Base-by-base conservation (phyloP, 2,329 filamentous ascomycete genomes). In the Coniochaeta prunicola region DNA sequence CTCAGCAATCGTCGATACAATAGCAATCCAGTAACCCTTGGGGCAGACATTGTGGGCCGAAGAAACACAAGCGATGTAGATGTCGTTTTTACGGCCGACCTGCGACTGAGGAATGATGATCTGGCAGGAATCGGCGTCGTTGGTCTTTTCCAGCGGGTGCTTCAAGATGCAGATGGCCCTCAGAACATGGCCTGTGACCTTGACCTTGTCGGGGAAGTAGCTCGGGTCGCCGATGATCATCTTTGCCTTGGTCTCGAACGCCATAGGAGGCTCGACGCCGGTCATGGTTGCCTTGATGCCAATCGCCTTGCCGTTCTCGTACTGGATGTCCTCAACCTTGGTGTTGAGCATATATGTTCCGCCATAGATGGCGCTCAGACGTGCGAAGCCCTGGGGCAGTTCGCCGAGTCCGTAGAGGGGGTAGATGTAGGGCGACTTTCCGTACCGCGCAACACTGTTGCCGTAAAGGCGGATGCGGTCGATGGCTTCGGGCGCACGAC, bases 301-400 rank as follows among this genome's bases (percentile, higher is more conserved):
- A 17, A 86, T 83, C n/a, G 93, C 90, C 81, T 96, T 96, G 71
- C 83, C 85, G 59, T 80, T 85, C 60, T 96, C 91, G 72, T 94
- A 96, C 62, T 89, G 75, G 65, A 99, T 79, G 80, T 99, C 94
- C 64, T 97, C 90, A 59, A 99, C 84, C 66, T 87, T 86, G 66
- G 94, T 96, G 82, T 97, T 97, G 70, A 99, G 88, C 92, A 99
- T 99, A 79, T 99, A 99, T 56, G 94, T 99, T 67, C 94, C 94
- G 64, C 94, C 94, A 72, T 99, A 97, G 76, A 99, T 97, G 74
- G 94, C 94, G 42, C 92, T 97, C 58, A 99, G 85, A 74, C 94
- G 92, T 63, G 94, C 94, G 70, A 99, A 99, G 61, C 93, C 93
- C 77, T 99, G 94, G 36, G 94, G 96, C 59, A 99, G 88, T 80